A percentile compares a stretch with the other conserved stretches of the same genome.
These are phyloP conservation scores for Annulohypoxylon moriforme DNA, from an alignment of 495 filamentous ascomycete genomes.

Conservation along the genomic window DNA sequence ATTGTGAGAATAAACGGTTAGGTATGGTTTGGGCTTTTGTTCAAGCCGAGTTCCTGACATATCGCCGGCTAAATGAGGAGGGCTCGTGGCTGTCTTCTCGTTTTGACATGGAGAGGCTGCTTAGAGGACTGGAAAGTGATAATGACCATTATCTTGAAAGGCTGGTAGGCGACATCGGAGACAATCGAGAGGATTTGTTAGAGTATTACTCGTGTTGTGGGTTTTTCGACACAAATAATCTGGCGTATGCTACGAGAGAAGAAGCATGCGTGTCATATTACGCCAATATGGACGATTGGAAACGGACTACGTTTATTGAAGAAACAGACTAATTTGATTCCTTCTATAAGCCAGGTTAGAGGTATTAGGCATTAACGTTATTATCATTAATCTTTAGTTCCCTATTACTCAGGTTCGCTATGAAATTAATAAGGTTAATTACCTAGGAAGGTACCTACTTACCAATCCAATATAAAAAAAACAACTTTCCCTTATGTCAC, in stretches of 20 bases:
- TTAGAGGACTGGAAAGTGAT: background rate
- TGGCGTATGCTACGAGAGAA: slow-evolving; percentile 12
- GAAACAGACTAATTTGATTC: background rate
- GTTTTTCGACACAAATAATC: background rate
- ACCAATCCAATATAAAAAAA: too few species aligned
- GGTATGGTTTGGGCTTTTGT: slow-evolving; percentile 23
- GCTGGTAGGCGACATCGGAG: background rate
- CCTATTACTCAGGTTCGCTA: too few species aligned
- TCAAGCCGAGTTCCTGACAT: slow-evolving; percentile 31
- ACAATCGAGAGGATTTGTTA: background rate
- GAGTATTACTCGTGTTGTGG: background rate
- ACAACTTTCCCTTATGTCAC: too few species aligned
- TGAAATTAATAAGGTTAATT: too few species aligned
- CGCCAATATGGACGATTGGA: slow-evolving; percentile 31
- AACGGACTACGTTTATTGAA: slow-evolving; percentile 17
- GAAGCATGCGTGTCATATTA: slow-evolving; percentile 27
- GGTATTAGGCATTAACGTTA: too few species aligned
- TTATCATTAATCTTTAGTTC: too few species aligned
- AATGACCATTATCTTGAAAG: background rate
- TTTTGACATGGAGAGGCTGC: slow-evolving; percentile 11
- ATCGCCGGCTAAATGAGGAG: slow-evolving; percentile 14
- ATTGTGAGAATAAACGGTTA: slow-evolving; percentile 17
- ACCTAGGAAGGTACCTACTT: too few species aligned
- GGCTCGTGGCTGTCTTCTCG: slow-evolving; percentile 22
- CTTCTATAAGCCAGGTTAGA: too few species aligned